Evolutionary conservation across 176 grass and related monocot genomes (phyloP), one percentile per base, ranked within the genome.

Genomic region (Oryza nivara): DNA sequence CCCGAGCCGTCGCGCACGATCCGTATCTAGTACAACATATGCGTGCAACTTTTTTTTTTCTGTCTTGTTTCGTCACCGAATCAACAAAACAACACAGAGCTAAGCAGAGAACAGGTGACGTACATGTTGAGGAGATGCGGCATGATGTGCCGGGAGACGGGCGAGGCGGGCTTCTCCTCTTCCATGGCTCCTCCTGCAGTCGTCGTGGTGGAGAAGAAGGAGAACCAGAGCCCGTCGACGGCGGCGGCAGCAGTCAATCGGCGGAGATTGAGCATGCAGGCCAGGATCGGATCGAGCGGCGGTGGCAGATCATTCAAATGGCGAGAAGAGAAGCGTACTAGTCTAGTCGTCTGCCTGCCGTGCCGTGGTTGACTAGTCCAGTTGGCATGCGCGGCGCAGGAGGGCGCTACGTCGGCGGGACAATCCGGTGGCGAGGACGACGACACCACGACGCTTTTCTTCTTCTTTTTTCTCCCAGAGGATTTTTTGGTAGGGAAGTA

Each of bases 121-220:
- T 32, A 84, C 87, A 89, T 70, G 82, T 89, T 85, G 82, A 89
- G 87, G 64, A 89, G 76, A 40, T 89, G 87, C 20, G 87, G 87
- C 82, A 89, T 30, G 87, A 89, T 85, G 69, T 49, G 38, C 4
- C 75, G 70, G 2, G 82, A 58, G 48, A 81, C 54, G 30, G 9
- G 0, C 19, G 52, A 1, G 4, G 49, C 15, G 2, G 22, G 6
- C 73, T 14, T 60, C 2, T 13, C 17, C 48, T 12, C 17, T 35
- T 41, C 6, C 35, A 15, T 28, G 9, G 1, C 73, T 6, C 3
- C 49, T 75, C 68, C 68, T 19, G 35, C 35, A 36, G 35, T 5
- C 35, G 67, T 16, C 14, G 63, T 68, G 49, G 49, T 52, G 49
- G 4, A 52, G 14, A 11, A 44, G 9, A 9, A 44, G 9, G 43